A percentile compares a stretch with the other conserved stretches of the same genome.
Conservation (phyloP, 2,329 filamentous ascomycete genomes). For the Malbranchea zuffiana region DNA sequence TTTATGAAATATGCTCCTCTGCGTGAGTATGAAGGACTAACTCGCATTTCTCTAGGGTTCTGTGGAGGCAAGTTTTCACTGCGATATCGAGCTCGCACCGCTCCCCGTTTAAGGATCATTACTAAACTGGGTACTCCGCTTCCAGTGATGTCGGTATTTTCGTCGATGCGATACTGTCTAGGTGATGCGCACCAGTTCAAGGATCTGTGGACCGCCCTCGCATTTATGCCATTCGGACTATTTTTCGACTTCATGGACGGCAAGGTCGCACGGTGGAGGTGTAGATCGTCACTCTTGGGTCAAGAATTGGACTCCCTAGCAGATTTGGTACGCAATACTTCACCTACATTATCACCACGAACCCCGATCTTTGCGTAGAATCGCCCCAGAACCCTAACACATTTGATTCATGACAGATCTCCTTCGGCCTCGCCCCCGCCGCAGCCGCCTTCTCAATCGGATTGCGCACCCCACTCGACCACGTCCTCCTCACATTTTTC, state of each 20-base stretch:
- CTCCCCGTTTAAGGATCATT: background rate
- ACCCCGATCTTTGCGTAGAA: too few relatives aligned
- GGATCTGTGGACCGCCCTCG: constrained; percentile 72
- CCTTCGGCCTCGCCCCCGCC: constrained; percentile 86
- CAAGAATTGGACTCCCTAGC: constrained; percentile 94
- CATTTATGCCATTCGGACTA: constrained; percentile 79
- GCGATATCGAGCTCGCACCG: background rate
- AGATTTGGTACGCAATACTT: constrained; percentile 58
- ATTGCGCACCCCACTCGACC: constrained; percentile 72
- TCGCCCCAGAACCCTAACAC: too few relatives aligned
- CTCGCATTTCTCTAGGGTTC: constrained; percentile 28
- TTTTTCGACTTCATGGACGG: constrained; percentile 99
- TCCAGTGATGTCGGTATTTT: constrained; percentile 82
- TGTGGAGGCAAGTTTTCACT: constrained; percentile 35
- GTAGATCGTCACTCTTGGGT: constrained; percentile 95
- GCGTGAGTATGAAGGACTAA: constrained; percentile 6
- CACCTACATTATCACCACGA: background rate
- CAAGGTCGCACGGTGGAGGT: constrained; percentile 88
- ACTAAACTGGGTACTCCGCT: background rate
- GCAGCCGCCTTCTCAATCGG: constrained; percentile 81
- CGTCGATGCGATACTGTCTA: constrained; percentile 85
- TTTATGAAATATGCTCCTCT: background rate
- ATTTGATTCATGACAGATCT: constrained; percentile 52
- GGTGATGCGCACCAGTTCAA: constrained; percentile 53
- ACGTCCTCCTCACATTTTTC: constrained; percentile 71